These are phyloP conservation scores for Arthrobotrys pseudoclavata DNA, from an alignment of 2,329 filamentous ascomycete genomes.

Conservation along the genomic window DNA sequence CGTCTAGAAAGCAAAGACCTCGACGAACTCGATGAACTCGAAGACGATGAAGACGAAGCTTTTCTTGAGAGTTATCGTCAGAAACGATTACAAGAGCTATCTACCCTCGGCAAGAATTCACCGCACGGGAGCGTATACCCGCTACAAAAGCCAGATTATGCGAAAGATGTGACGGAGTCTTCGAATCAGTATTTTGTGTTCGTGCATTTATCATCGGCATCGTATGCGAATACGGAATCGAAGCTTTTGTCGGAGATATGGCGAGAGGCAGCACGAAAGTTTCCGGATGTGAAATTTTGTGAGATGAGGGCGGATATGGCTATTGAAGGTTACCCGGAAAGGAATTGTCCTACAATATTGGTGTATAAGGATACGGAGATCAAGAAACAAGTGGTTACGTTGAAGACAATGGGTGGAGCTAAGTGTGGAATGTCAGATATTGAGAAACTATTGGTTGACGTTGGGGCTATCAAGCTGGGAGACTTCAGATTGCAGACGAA, in stretches of 20 bases:
- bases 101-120: conserved; percentile 79
- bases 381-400: conserved; percentile 88
- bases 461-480: conserved; percentile 82
- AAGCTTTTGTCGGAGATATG: conserved; percentile 86
- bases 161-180: conserved; percentile 89
- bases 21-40: conserved; percentile 91
- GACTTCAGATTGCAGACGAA: conserved; percentile 81
- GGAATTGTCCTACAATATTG: conserved; percentile 92
- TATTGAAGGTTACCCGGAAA: conserved; percentile 95
- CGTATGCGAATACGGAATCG: conserved; percentile 87
- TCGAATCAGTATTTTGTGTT: conserved; percentile 72
- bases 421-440: conserved; percentile 78
- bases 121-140: conserved; percentile 93
- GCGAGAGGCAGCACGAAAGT: conserved; percentile 84
- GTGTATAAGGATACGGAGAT: conserved; percentile 95
- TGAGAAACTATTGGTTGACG: conserved; percentile 83
- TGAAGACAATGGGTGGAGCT: conserved; percentile 81
- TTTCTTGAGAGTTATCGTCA: conserved; percentile 89
- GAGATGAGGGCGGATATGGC: conserved; percentile 93
- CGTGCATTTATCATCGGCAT: conserved; percentile 74
- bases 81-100: conserved; percentile 87
- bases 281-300: conserved; percentile 96
- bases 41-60: conserved; percentile 93
- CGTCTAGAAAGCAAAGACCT: conserved; percentile 93
- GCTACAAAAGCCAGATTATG: conserved; percentile 93